These are phyloP conservation scores for Lumnitzera racemosa DNA, from an alignment of 345 rosid species.

Conservation along the genomic window DNA sequence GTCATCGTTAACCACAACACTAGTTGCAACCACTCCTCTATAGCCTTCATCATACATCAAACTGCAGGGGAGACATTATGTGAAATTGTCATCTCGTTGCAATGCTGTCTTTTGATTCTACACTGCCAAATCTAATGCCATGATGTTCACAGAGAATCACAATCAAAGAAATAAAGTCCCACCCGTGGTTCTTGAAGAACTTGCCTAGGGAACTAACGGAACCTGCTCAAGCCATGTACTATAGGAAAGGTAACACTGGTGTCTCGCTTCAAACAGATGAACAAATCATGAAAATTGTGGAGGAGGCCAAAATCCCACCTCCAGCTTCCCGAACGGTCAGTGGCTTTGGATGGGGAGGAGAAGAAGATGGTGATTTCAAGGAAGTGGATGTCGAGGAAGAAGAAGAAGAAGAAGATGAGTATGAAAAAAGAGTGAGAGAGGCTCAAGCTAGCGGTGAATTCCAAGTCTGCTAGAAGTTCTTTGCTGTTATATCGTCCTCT, in stretches of 20 bases:
- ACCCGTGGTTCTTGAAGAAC: constrained; percentile 25
- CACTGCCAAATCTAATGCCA: no score
- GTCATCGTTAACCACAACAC: no score
- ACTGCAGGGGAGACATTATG: no score
- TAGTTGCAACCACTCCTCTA: no score
- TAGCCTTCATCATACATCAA: no score
- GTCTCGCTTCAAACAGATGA: constrained; percentile 24
- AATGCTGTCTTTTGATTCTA: neutral
- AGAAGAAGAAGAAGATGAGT: constrained; percentile 35
- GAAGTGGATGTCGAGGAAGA: constrained; percentile 11
- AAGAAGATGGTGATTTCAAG: constrained; percentile 12
- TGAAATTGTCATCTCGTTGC: neutral
- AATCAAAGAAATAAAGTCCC: constrained; percentile 17
- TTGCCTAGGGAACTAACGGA: constrained; percentile 18
- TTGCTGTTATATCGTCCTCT: no score
- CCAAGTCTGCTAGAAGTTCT: constrained; percentile 6
- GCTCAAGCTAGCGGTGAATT: constrained; percentile 20
- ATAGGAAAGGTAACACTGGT: constrained; percentile 13
- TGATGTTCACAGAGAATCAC: constrained; percentile 12
- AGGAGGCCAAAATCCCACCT: constrained; percentile 28
- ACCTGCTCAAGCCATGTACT: constrained; percentile 16
- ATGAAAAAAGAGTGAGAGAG: constrained; percentile 23
- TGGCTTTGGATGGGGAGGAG: constrained; percentile 22
- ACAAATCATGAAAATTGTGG: constrained; percentile 33
- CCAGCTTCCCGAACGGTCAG: constrained; percentile 13